phyloP scores from a whole-genome alignment of 202 grass and related monocot species.

The Setaria viridis region DNA sequence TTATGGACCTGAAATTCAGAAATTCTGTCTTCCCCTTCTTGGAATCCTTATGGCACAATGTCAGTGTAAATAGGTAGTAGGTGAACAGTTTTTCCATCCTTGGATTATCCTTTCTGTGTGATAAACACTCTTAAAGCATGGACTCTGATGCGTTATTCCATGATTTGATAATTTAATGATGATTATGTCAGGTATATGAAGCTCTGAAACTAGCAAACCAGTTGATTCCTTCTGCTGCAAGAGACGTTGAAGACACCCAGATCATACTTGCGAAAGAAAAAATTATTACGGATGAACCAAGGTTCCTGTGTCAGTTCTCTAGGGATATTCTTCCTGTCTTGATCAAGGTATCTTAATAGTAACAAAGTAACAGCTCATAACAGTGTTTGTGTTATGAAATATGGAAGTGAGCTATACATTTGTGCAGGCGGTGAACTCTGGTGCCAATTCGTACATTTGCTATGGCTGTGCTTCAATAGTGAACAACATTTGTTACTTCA shows the following conservation, averaged over 20 bases:
- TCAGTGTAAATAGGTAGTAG: slow-evolving; percentile 16
- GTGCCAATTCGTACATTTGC: slow-evolving; percentile 84
- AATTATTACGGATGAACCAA: slow-evolving; percentile 81
- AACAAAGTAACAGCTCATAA: slow-evolving; percentile 30
- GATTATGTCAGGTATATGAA: slow-evolving; percentile 78
- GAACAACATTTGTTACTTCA: slow-evolving; percentile 94
- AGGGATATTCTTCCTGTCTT: slow-evolving; percentile 85
- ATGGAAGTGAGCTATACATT: slow-evolving; percentile 41
- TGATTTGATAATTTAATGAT: slow-evolving; percentile 39
- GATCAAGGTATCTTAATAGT: slow-evolving; percentile 84
- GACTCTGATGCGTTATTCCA: neutral
- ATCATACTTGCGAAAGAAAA: slow-evolving; percentile 82
- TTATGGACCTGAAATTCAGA: neutral
- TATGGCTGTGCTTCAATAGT: slow-evolving; percentile 89
- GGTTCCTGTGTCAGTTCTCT: slow-evolving; percentile 81
- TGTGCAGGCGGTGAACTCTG: slow-evolving; percentile 82
- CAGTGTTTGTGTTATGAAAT: slow-evolving; percentile 40
- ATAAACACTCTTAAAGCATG: slow-evolving; percentile 5
- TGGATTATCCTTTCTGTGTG: slow-evolving; percentile 18
- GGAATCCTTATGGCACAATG: slow-evolving; percentile 6
- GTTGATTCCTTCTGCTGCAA: slow-evolving; percentile 74
- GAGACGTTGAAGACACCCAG: slow-evolving; percentile 64
- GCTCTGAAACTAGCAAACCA: slow-evolving; percentile 92
- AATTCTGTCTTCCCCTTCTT: slow-evolving; percentile 1
- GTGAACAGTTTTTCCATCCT: neutral